Evolutionary conservation across 768 basidiomycete species (phyloP), one percentile per base, ranked within the genome.

Genomic region (Tephrocybe sp.): DNA sequence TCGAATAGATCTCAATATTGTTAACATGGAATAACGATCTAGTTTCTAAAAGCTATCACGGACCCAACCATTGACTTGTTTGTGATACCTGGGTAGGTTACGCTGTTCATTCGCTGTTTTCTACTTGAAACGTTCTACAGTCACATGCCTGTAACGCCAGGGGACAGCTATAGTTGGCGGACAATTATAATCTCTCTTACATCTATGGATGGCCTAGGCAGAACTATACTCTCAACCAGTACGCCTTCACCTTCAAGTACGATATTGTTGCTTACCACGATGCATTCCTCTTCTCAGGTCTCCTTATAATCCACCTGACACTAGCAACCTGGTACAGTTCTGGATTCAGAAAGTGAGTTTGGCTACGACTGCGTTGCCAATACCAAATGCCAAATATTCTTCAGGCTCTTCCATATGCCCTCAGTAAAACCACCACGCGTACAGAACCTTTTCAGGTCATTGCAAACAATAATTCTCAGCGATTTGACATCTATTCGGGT

Each of bases 21-120:
- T 30, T 14, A 1, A 32, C 13, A n/a, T 14, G 23, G 11, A 36
- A 36, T 31, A 23, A 30, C 31, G 14, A 43, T 32, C 3, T 52
- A 87, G 91, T 94, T 94, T 65, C 57, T 68, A 0, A 82, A 89
- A 14, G 90, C 87, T 1, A 92, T 94, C 53, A 65, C 73, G 33
- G 86, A 90, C 67, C 67, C 76, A 77, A 50, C 3, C 30, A 49
- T 36, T 14, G 35, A 36, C 11, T 10, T 36, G 14, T 36, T 36
- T 11, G 35, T 36, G 13, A 36, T 36, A 13, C 35, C 35, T 14
- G 35, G 35, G 35, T 36, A 36, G 35, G 35, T 14, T 36, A 45
- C 43, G 36, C 40, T 39, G n/a, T 14, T 23, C 5, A 8, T 39
- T 5, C 26, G 1, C 22, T 20, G 12, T 2, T 54, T 39, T 8